Percentiles rank a stretch among this genome's conserved stretches.
phyloP scores from a whole-genome alignment of 768 basidiomycete species.

The Lactarius evosmus region DNA sequence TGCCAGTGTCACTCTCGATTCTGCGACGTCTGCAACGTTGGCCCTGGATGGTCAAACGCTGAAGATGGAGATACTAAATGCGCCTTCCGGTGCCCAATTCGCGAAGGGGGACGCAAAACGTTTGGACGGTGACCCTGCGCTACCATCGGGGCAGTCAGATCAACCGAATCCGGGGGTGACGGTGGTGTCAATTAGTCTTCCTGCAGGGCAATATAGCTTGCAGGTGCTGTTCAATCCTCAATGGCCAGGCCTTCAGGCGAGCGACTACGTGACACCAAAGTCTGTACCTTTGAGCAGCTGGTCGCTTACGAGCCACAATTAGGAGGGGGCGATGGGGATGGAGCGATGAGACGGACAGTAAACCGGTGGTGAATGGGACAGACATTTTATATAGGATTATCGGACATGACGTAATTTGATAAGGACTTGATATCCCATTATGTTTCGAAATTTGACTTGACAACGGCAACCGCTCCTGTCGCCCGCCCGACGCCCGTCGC shows the following conservation, averaged over 20 bases:
- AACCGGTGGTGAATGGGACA: background rate
- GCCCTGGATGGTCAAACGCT: conserved; percentile 66
- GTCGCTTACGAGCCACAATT: conserved; percentile 77
- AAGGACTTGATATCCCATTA: background rate
- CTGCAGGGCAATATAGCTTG: conserved; percentile 69
- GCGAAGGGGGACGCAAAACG: conserved; percentile 52
- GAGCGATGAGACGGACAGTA: conserved; percentile 10
- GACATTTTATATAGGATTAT: conserved; percentile 5
- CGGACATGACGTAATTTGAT: background rate
- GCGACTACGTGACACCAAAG: conserved; percentile 63
- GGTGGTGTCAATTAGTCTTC: conserved; percentile 67
- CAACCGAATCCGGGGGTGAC: conserved; percentile 75
- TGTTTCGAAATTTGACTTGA: background rate
- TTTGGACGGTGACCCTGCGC: conserved; percentile 56
- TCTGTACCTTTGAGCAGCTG: conserved; percentile 70
- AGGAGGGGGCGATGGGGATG: conserved; percentile 19
- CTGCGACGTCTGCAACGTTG: conserved; percentile 71
- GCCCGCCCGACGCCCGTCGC: no score
- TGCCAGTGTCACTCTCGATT: conserved; percentile 63
- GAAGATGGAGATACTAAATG: conserved; percentile 61
- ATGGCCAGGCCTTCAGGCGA: conserved; percentile 67
- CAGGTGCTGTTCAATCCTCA: conserved; percentile 94
- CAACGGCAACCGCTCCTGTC: background rate
- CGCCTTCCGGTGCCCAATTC: conserved; percentile 65
- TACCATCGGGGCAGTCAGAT: conserved; percentile 57